Percentiles rank a stretch among this genome's conserved stretches.
Evolutionary conservation across 176 grass and related monocot genomes (phyloP).

Genomic region (Panicum miliaceum): DNA sequence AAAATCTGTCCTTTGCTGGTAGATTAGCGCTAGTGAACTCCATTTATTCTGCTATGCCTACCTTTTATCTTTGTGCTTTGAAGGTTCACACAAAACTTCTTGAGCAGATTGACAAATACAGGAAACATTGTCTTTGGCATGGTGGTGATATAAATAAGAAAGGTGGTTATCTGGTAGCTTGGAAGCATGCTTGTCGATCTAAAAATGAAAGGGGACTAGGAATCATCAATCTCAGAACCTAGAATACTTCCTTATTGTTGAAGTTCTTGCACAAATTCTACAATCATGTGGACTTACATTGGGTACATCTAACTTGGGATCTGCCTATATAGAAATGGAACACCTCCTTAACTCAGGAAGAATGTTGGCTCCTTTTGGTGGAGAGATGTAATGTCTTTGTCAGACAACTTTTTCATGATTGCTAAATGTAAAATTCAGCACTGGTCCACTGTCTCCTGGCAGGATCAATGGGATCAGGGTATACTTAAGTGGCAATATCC

Average conservation of each 20-base stretch:
- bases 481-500: too few species aligned
- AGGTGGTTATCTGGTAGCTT: not conserved
- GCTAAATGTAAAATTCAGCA: too few species aligned
- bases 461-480: too few species aligned
- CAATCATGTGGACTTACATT: not conserved
- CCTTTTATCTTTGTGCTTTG: not conserved
- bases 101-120: not conserved
- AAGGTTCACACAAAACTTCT: accelerated
- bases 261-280: not conserved
- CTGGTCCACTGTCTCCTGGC: too few species aligned
- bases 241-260: not conserved
- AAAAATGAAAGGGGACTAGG: not conserved
- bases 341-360: too few species aligned
- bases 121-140: not conserved
- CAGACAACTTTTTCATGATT: too few species aligned
- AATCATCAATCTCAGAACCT: not conserved
- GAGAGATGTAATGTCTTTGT: too few species aligned
- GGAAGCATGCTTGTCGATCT: not conserved
- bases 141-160: not conserved
- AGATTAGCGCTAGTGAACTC: accelerated
- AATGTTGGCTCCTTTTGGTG: too few species aligned
- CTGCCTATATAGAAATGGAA: not conserved
- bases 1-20: not conserved
- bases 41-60: not conserved
- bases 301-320: not conserved